Percentiles rank a stretch among this genome's conserved stretches.
phyloP scores from a whole-genome alignment of 768 basidiomycete genomes.

The Boletus insuetus region DNA sequence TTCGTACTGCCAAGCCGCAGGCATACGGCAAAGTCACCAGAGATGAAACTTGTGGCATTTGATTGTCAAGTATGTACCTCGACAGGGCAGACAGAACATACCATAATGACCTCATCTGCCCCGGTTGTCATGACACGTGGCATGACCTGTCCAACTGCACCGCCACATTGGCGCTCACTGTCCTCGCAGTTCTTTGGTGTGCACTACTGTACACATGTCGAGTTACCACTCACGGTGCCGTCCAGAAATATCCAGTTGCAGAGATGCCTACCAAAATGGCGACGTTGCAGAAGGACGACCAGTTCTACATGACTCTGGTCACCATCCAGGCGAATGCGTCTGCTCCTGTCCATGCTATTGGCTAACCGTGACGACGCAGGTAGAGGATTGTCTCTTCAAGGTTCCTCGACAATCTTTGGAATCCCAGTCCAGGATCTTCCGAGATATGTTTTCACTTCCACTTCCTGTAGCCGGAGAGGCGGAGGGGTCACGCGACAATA shows the following conservation, averaged over 20 bases:
- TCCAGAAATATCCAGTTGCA: background rate
- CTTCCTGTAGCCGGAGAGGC: conserved; percentile 10
- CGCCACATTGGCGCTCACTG: conserved; percentile 5
- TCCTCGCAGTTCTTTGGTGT: too few relatives aligned
- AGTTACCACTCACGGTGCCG: too few relatives aligned
- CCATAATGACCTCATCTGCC: background rate
- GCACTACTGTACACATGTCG: too few relatives aligned
- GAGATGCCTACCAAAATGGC: background rate
- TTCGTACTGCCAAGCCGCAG: background rate
- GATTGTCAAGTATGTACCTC: conserved; percentile 3
- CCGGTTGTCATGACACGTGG: conserved; percentile 14
- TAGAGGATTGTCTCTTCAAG: conserved; percentile 27
- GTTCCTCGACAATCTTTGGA: conserved; percentile 25
- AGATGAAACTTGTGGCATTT: conserved; percentile 12
- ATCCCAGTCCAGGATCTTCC: conserved; percentile 24
- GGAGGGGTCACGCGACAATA: conserved; percentile 20
- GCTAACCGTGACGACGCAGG: conserved; percentile 14
- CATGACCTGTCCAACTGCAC: conserved; percentile 11
- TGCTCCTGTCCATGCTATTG: background rate
- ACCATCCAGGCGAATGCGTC: conserved; percentile 8
- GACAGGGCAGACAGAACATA: background rate
- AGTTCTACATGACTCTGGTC: conserved; percentile 19
- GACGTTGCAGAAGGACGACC: background rate
- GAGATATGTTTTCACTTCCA: conserved; percentile 26
- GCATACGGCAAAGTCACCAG: background rate